Evolutionary conservation across 768 basidiomycete species (phyloP), one percentile per base, ranked within the genome.

Genomic region (Floccularia luteovirens): DNA sequence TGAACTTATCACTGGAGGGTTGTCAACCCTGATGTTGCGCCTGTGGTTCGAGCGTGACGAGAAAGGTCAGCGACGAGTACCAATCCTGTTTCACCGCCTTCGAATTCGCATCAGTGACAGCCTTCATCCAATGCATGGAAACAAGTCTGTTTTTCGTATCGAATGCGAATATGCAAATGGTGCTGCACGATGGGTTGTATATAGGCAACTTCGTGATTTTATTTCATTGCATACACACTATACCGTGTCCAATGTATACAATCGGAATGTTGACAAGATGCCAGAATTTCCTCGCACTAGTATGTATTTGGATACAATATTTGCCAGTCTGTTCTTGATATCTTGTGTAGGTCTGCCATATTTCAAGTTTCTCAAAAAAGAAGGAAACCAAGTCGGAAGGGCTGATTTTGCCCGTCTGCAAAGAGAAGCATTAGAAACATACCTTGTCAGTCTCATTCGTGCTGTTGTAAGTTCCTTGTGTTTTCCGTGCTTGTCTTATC

Each of bases 81-180:
- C 87, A 4, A 59, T 81, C 22, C 66, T 91, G 35, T 69, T 92
- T 38, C 82, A 91, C 54, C 78, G 88, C 19, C 66, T 93, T 34
- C 75, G 89, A 27, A 81, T 93, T 41, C 82, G 85, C 8, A 74
- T 93, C 43, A 89, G 82, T 50, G 90, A 93, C 59, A 90, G 87
- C 44, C 54, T 92, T 20, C 81, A 91, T 61, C 87, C 89, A 3
- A 64, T 87, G 47, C 77, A 90, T 46, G 72, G 76, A 16, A 64
- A 76, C 32, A 86, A 85, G 53, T 78, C 87, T 3, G 79, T 90
- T 2, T 93, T 93, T 56, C 77, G 90, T 12, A 90, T 93, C 48
- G 90, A 93, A 59, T 97, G 92, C 56, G 89, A 96, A 59, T 98
- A 99, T 57, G 94, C 90, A 0, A 92, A 94, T 48, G 90, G 90